Evolutionary conservation across 306 rosid species (phyloP), one percentile per base, ranked within the genome.

Genomic region (Vigna unguiculata): DNA sequence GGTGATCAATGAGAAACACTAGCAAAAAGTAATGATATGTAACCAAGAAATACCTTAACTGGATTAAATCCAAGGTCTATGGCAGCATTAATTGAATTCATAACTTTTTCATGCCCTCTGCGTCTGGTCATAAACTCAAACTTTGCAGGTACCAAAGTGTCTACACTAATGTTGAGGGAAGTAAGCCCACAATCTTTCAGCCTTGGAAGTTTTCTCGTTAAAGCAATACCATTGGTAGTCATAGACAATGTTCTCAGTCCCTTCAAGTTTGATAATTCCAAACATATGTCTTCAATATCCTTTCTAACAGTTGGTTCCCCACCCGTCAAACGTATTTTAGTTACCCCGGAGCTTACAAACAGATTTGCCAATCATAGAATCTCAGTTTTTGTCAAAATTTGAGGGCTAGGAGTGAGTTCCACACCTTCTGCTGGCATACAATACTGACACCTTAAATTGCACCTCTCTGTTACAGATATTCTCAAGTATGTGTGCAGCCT

Each of bases 361-460:
- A 94, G 85, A 71, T 69, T 80, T 12, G 98, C 97, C 81, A 92
- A 43, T 30, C 90, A 86, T 17, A 88, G 49, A 74, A 94, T 85
- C 86, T 94, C 98, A 25, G 75, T 34, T 71, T 45, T 89, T 0
- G 90, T 81, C 22, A 94, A 88, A 78, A 94, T 74, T 52, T 86
- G 78, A 38, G 95, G 74, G 49, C 71, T 83, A 49, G 93, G 86
- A 86, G 93, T 94, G 54, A 94, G 96, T n/a, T 83, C 91, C 49
- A 89, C 97, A 32, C 98, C 98, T 30, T 92, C 97, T 0, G 87
- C 90, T 3, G 97, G 98, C 98, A 92, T 94, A 82, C 97, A 94
- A 72, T 91, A 92, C 38, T 92, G 93, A 74, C 98, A 94, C 68
- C 97, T 84, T 81, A 94, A 83, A 81, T 95, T 95, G 86, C 98